phyloP scores from a whole-genome alignment of 169 alveolate genomes.

The Cryptosporidium sp. region DNA sequence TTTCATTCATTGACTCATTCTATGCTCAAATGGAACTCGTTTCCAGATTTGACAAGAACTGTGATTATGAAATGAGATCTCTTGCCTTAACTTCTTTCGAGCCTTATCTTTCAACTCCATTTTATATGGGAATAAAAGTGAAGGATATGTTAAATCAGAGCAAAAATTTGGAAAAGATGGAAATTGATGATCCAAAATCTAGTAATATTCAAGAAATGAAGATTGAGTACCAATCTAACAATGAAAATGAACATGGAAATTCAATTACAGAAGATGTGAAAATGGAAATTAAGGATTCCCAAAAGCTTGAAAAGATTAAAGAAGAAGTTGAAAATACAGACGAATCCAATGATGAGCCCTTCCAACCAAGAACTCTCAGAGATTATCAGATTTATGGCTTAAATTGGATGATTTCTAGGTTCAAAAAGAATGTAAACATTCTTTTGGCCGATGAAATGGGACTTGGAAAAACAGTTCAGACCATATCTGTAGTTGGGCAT shows the following conservation, averaged over 20 bases:
- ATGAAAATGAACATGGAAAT: neutral
- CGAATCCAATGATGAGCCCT: neutral
- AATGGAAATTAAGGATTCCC: neutral
- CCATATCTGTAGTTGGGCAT: constrained; percentile 93
- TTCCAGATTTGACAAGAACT: constrained; percentile 78
- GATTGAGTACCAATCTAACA: neutral
- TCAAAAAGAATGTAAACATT: constrained; percentile 93
- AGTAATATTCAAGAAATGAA: neutral
- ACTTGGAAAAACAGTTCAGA: constrained; percentile 94
- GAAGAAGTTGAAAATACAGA: neutral
- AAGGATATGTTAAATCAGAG: constrained; percentile 3
- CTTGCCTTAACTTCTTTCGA: constrained; percentile 89
- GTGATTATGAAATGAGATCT: constrained; percentile 81
- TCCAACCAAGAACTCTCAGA: constrained; percentile 84
- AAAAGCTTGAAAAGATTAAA: neutral
- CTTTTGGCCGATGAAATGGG: constrained; percentile 97
- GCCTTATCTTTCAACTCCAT: constrained; percentile 90
- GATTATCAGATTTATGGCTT: constrained; percentile 95
- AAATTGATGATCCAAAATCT: constrained; percentile 12
- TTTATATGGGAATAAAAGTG: constrained; percentile 79
- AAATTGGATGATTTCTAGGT: constrained; percentile 95
- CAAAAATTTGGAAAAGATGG: constrained; percentile 56
- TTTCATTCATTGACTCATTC: constrained; percentile 82
- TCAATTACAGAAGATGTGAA: neutral
- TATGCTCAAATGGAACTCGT: constrained; percentile 84